Base-by-base conservation (phyloP, 768 basidiomycete species). In the Terana coerulea region DNA sequence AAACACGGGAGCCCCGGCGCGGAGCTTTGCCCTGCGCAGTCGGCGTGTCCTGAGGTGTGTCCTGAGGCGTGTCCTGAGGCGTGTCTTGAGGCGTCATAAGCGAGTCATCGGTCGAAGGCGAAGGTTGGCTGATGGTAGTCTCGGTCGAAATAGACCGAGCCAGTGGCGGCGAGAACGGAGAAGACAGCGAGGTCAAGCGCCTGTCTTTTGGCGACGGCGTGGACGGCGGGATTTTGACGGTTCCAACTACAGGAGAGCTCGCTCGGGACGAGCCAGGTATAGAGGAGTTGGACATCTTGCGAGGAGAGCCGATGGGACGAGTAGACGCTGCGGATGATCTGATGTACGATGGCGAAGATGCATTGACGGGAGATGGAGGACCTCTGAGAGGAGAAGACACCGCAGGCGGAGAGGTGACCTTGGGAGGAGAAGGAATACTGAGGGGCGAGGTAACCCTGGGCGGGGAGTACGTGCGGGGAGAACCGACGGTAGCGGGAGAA, bases 1-100 rank as follows among this genome's bases (percentile, higher is more conserved):
- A 95, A 4, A 88, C 84, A 19, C 91, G 78, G 19, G 76, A 63
- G 21, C 54, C 74, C 59, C 77, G 80, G 33, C 65, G 68, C 17
- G 26, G 43, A 71, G 52, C 24, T 12, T 21, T 46, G 29, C n/a
- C n/a, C n/a, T n/a, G n/a, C n/a, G n/a, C n/a, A n/a, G n/a, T n/a
- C n/a, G n/a, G n/a, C n/a, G n/a, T n/a, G n/a, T n/a, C n/a, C n/a
- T n/a, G n/a, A n/a, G n/a, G n/a, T n/a, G n/a, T n/a, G 0, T 35
- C n/a, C n/a, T n/a, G n/a, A n/a, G n/a, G n/a, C n/a, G n/a, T n/a
- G 0, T 35, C 47, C 36, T 52, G 67, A 31, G 64, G 45, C 2
- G 74, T 66, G 9, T 69, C 62, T 15, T 56, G 60, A 8, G 59
- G 54, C 26, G 67, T 52, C 19, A 79, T 81, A 12, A 76, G 37